Conservation (phyloP, 352 stramenopile species). For the Albugo laibachii region DNA sequence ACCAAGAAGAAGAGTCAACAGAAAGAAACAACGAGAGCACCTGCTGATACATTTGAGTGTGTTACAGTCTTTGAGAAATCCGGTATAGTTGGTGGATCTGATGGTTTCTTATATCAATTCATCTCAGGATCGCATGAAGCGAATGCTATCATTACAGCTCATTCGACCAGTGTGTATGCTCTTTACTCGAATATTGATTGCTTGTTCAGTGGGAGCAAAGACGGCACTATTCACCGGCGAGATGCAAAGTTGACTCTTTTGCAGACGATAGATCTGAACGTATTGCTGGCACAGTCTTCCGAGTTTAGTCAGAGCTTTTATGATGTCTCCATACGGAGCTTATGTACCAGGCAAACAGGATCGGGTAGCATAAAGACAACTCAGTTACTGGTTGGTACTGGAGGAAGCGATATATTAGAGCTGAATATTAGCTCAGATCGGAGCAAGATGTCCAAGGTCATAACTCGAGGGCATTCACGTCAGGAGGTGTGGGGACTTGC, state of each 20-base stretch:
- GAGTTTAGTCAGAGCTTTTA: conserved; percentile 8
- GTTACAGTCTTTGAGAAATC: background rate
- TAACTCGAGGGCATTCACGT: conserved; percentile 36
- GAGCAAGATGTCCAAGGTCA: conserved; percentile 12
- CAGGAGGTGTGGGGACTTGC: conserved; percentile 71
- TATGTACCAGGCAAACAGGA: conserved; percentile 13
- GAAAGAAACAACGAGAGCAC: too few relatives aligned
- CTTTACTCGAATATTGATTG: conserved; percentile 24
- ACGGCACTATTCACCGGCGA: conserved; percentile 76
- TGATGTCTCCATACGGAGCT: conserved; percentile 17
- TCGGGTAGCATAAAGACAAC: conserved; percentile 4
- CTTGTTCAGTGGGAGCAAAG: conserved; percentile 72
- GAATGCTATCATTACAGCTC: conserved; percentile 24
- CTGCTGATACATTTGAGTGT: background rate
- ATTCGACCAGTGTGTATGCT: conserved; percentile 22
- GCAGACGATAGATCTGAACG: conserved; percentile 21
- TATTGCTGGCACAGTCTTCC: background rate
- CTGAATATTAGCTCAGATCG: conserved; percentile 19
- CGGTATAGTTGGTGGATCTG: conserved; percentile 13
- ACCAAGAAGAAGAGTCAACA: background rate
- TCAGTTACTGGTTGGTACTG: conserved; percentile 60
- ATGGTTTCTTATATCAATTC: conserved; percentile 66
- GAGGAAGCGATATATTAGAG: conserved; percentile 74
- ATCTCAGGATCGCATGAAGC: conserved; percentile 22
- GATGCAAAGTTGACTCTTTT: conserved; percentile 29